Percentiles rank a stretch among this genome's conserved stretches.
Conservation (phyloP, 495 filamentous ascomycete species). For the Penicillium cosmopolitanum region DNA sequence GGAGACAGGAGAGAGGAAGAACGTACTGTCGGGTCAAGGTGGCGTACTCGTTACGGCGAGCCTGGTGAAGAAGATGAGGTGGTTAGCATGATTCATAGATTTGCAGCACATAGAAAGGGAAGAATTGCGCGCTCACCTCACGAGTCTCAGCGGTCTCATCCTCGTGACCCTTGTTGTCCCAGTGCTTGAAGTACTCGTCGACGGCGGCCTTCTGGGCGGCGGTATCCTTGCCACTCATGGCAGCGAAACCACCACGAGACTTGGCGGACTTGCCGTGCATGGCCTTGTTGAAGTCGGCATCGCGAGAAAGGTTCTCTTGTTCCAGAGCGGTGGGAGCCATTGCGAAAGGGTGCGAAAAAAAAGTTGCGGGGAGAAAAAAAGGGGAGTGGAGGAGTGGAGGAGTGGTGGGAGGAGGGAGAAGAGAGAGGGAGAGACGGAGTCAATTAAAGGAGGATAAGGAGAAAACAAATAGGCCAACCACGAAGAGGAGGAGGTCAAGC, state of each 20-base stretch:
- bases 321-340: conserved; percentile 81
- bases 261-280: conserved; percentile 85
- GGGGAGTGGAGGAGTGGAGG: conserved; percentile 11
- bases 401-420: conserved; percentile 11
- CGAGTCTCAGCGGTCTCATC: conserved; percentile 81
- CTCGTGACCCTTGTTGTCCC: conserved; percentile 85
- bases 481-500: conserved; percentile 5
- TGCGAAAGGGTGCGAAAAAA: conserved; percentile 32
- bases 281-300: conserved; percentile 91
- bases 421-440: conserved; percentile 10
- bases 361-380: conserved; percentile 25
- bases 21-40: conserved; percentile 92
- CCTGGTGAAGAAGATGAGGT: conserved; percentile 44
- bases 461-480: conserved; percentile 22
- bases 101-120: background rate
- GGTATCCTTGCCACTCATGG: conserved; percentile 84
- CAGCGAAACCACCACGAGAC: conserved; percentile 71
- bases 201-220: conserved; percentile 84
- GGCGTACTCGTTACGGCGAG: conserved; percentile 88
- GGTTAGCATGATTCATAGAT: background rate
- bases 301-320: conserved; percentile 81
- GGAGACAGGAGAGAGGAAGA: background rate
- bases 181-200: conserved; percentile 99
- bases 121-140: conserved; percentile 55
- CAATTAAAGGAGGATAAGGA: conserved; percentile 18